Conservation (phyloP, 208 protist genomes). For the Crithidia acanthocephali region DNA sequence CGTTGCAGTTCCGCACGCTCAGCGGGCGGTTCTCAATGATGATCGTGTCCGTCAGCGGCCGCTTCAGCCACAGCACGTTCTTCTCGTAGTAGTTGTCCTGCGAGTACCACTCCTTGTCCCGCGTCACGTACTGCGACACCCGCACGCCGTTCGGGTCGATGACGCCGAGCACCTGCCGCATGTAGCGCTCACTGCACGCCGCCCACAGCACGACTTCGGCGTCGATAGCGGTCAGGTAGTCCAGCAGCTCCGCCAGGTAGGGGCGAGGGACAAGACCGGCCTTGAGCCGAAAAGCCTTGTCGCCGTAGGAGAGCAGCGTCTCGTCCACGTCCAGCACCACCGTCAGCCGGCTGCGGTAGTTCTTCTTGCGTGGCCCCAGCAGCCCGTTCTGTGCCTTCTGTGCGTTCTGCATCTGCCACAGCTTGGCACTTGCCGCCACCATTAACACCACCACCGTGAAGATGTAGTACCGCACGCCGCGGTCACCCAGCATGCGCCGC, state of each 20-base stretch:
- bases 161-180: conserved; percentile 81
- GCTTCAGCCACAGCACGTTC: conserved; percentile 87
- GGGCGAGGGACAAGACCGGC: conserved; percentile 81
- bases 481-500: conserved; percentile 67
- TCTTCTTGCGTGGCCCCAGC: conserved; percentile 81
- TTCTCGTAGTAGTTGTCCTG: conserved; percentile 91
- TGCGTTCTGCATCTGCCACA: conserved; percentile 66
- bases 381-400: conserved; percentile 60
- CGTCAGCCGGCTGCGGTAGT: conserved; percentile 82
- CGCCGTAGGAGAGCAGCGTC: conserved; percentile 89
- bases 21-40: conserved; percentile 88
- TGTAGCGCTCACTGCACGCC: conserved; percentile 87
- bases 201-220: conserved; percentile 92
- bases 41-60: conserved; percentile 75
- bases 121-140: conserved; percentile 81
- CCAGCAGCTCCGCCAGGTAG: conserved; percentile 85
- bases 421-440: conserved; percentile 44
- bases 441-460: conserved; percentile 71
- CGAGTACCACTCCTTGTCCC: conserved; percentile 75
- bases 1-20: conserved; percentile 87
- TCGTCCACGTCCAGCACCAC: conserved; percentile 91
- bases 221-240: conserved; percentile 86
- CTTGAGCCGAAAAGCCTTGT: conserved; percentile 90
- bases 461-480: conserved; percentile 81
- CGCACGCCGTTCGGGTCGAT: conserved; percentile 84